Base-by-base conservation (phyloP, 208 protist genomes). In the Phytomonas sp. region DNA sequence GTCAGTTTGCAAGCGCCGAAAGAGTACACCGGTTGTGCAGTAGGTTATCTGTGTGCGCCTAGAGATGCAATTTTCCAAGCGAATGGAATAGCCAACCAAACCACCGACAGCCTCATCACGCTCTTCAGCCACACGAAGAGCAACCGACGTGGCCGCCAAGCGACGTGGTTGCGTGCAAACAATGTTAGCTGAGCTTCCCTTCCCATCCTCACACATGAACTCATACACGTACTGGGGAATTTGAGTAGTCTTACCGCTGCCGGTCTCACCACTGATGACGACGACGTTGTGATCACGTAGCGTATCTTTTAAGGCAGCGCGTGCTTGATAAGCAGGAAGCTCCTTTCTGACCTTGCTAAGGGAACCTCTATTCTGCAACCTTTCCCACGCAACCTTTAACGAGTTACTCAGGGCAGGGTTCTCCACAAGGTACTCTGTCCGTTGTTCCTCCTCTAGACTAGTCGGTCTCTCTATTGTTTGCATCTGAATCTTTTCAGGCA, bases 171-270 rank as follows among this genome's bases (percentile, higher is more conserved):
- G 95, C 4, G 94, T 98, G 74, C 96, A 98, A 9, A 97, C 79
- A 73, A 98, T 96, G 62, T 97, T 95, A 33, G 89, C 90, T 17
- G 78, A 72, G 72, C 84, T 92, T 33, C 95, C 91, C n/a, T 43
- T 61, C 0, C 94, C 92, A 53, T 88, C 84, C 67, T 92, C 82
- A 67, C 82, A 96, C 76, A 91, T 91, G 64, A 97, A 96, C 67
- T 98, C 97, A 64, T 92, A 88, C n/a, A 99, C 60, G 68, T 95
- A 98, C 81, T 99, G 97, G 23, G 96, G 91, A 34, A 99, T 81
- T 78, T 98, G 96, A 36, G 98, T 99, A 5, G 97, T 99, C 83
- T 99, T 99, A 67, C 98, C 98, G 64, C 95, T 98, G 29, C 98
- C 98, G 5, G 98, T 99, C 72, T 98, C 95, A 68, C 97, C 98